These are phyloP conservation scores for Solanum sitiens DNA, from an alignment of 257 asterid genomes.

Conservation along the genomic window DNA sequence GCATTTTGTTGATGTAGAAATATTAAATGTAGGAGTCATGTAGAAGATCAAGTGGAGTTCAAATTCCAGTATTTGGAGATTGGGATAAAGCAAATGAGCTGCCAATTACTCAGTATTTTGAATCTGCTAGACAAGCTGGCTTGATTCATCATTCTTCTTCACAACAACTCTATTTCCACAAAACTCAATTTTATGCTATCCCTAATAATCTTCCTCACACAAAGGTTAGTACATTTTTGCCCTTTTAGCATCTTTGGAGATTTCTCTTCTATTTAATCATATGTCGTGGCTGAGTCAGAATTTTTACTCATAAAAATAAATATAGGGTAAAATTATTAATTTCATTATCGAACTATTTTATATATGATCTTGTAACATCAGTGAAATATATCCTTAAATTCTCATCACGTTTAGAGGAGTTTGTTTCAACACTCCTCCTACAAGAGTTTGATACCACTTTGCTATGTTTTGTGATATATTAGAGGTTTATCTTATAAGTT, in stretches of 20 bases:
- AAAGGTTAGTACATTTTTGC: slow-evolving; percentile 6
- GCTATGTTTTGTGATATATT: no score
- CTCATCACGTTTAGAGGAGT: neutral
- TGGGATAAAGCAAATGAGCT: slow-evolving; percentile 61
- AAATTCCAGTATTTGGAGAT: slow-evolving; percentile 69
- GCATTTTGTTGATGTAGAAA: neutral
- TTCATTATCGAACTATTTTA: no score
- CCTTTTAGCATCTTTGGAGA: neutral
- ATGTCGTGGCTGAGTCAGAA: neutral
- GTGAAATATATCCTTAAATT: no score
- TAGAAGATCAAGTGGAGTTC: slow-evolving; percentile 38
- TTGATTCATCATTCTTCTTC: slow-evolving; percentile 35
- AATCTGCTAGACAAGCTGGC: slow-evolving; percentile 76
- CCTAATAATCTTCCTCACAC: slow-evolving; percentile 19
- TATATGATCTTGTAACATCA: no score
- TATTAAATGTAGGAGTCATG: neutral
- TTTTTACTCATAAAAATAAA: neutral
- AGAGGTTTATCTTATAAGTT: neutral
- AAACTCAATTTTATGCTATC: slow-evolving; percentile 24
- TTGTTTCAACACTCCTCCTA: no score
- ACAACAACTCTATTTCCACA: slow-evolving; percentile 16
- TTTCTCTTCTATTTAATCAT: no score
- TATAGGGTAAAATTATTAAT: no score
- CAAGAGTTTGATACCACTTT: no score
- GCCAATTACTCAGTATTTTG: slow-evolving; percentile 72